These are phyloP conservation scores for Candida mesenterica DNA, from an alignment of 1,139 yeast genomes.

Conservation along the genomic window DNA sequence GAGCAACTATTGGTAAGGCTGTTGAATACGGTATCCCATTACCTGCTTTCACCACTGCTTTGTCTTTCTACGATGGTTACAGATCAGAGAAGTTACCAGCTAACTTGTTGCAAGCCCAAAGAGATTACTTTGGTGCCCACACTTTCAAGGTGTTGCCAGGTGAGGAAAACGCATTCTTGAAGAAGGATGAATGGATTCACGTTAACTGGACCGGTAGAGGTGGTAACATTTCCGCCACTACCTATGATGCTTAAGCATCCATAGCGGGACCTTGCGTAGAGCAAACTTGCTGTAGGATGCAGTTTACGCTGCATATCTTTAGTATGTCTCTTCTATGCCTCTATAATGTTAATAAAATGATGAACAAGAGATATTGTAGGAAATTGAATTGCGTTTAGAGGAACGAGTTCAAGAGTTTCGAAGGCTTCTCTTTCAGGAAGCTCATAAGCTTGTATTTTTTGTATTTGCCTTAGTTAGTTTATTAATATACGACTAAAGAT, in stretches of 20 bases:
- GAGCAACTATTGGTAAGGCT: slow-evolving; percentile 78
- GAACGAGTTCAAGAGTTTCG: too few relatives aligned
- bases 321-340: neutral
- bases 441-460: too few relatives aligned
- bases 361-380: neutral
- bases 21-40: slow-evolving; percentile 89
- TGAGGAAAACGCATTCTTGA: slow-evolving; percentile 68
- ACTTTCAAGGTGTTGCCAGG: slow-evolving; percentile 95
- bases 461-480: too few relatives aligned
- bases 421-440: too few relatives aligned
- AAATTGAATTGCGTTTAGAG: too few relatives aligned
- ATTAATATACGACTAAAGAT: too few relatives aligned
- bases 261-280: too few relatives aligned
- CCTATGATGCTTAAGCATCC: slow-evolving; percentile 78
- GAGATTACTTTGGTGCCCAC: slow-evolving; percentile 99
- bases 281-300: neutral
- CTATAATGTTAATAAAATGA: neutral
- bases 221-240: slow-evolving; percentile 94
- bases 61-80: slow-evolving; percentile 98
- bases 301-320: neutral
- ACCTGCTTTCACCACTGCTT: slow-evolving; percentile 96
- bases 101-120: slow-evolving; percentile 97
- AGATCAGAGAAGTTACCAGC: slow-evolving; percentile 96
- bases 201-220: slow-evolving; percentile 99
- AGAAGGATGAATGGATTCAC: slow-evolving; percentile 83